Base-by-base conservation (phyloP, 768 basidiomycete genomes). In the Strobilomyces confusus region DNA sequence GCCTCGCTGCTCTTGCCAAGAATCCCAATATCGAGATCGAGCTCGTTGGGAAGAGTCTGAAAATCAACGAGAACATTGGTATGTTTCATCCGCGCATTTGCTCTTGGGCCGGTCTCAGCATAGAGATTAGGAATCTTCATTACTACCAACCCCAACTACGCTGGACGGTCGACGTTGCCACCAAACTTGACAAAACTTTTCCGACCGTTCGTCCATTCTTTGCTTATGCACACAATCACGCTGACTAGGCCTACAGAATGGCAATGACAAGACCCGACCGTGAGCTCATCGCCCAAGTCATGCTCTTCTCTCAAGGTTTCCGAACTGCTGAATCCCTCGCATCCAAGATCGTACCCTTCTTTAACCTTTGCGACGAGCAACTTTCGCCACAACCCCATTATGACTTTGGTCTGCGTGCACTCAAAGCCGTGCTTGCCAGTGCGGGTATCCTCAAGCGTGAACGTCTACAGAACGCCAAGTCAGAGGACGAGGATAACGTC, bases 261-360 rank as follows among this genome's bases (percentile, higher is more conserved):
- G 93, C 97, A 33, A 99, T 99, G 97, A 97, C 97, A 8, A 85
- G 92, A 47, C 97, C 97, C 23, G 97, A 98, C 69, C 86, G 94
- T 55, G 95, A 99, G 69, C 86, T 99, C 44, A 99, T 99, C 63
- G 97, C 97, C 4, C 97, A 99, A 73, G 97, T 99, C 68, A 94
- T 98, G 91, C 76, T 99, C 43, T 98, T 98, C 77, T 98, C 97
- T 19, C 97, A 98, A 75, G 97, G 97, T 57, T 99, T 98, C 83
- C 85, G 97, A 36, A 94, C 94, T 13, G 97, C 97, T 8, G 97
- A 99, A 71, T 88, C 84, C 0, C 81, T 99, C n/a, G 97, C 97
- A 2, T 92, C 92, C 51, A 98, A 98, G 72, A 91, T 98, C 54
- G 97, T 99, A 12, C 97, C 97, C 0, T 98, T 99, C 79, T 99